These are phyloP conservation scores for Cercospora citrullina DNA, from an alignment of 2,329 filamentous ascomycete genomes.

Conservation along the genomic window DNA sequence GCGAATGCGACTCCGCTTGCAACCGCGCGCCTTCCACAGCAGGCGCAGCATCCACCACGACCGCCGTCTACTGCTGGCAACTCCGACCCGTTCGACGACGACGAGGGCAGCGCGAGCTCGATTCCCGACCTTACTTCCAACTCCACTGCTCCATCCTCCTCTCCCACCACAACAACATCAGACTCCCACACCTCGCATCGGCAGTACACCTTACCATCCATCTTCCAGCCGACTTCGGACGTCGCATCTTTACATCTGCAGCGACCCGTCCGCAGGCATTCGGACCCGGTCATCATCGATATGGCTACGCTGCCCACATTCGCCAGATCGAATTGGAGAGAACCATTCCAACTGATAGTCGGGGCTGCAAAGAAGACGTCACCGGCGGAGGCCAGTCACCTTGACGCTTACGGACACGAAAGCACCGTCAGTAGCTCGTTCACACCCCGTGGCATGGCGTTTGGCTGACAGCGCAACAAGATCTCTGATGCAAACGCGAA, in stretches of 20 bases:
- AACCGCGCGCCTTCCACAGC: neutral
- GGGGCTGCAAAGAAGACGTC: constrained; percentile 13
- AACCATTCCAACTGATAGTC: constrained; percentile 14
- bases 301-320: constrained; percentile 27
- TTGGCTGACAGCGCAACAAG: neutral
- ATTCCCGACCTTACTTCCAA: constrained; percentile 7
- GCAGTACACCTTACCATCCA: constrained; percentile 24
- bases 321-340: constrained; percentile 12
- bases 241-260: constrained; percentile 19
- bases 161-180: constrained; percentile 5
- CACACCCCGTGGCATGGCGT: neutral
- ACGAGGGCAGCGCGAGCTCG: constrained; percentile 8
- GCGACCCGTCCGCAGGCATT: constrained; percentile 12
- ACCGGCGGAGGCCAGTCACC: neutral
- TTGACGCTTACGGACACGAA: neutral
- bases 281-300: constrained; percentile 5
- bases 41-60: constrained; percentile 1
- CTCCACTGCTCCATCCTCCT: constrained; percentile 1
- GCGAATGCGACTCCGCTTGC: constrained; percentile 16
- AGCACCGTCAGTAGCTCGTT: neutral
- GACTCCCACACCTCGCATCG: constrained; percentile 10
- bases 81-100: neutral
- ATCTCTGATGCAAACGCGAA: neutral
- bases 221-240: constrained; percentile 22
- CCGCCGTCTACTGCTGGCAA: constrained; percentile 11